Evolutionary conservation across 805 yeast genomes (phyloP).

Genomic region (Spathaspora boniae): DNA sequence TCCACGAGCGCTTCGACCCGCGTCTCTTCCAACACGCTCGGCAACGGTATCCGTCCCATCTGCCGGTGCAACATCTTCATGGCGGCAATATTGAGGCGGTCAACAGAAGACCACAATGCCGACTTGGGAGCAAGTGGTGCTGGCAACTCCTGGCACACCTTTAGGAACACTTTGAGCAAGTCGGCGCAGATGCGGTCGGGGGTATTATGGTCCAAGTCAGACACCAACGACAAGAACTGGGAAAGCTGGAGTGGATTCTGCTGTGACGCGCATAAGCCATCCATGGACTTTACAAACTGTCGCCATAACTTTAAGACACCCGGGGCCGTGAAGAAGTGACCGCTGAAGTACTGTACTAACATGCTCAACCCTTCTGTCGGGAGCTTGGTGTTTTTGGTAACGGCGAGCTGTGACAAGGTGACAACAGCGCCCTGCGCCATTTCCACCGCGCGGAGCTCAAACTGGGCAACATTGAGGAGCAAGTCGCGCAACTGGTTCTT

Average conservation of each 20-base stretch:
- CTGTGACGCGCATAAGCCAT: not conserved
- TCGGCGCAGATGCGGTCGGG: constrained; percentile 6
- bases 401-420: constrained; percentile 16
- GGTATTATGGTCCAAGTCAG: constrained; percentile 1
- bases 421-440: constrained; percentile 20
- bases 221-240: constrained; percentile 2
- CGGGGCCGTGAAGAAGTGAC: constrained; percentile 12
- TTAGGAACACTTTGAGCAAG: constrained; percentile 2
- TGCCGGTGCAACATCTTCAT: constrained; percentile 17
- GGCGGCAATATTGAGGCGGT: constrained; percentile 1
- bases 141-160: not conserved
- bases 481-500: constrained; percentile 25
- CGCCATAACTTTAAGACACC: constrained; percentile 17
- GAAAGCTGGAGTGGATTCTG: not conserved
- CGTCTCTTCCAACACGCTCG: constrained; percentile 19
- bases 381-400: constrained; percentile 9
- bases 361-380: constrained; percentile 18
- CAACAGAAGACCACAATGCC: not conserved
- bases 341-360: constrained; percentile 13
- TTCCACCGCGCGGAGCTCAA: constrained; percentile 19
- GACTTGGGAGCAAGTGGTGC: constrained; percentile 2
- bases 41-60: constrained; percentile 36
- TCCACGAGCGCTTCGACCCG: constrained; percentile 22
- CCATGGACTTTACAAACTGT: constrained; percentile 8
- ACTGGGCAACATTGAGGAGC: constrained; percentile 18